Evolutionary conservation across 805 yeast species (phyloP).

Genomic region (Wickerhamomyces bovis): DNA sequence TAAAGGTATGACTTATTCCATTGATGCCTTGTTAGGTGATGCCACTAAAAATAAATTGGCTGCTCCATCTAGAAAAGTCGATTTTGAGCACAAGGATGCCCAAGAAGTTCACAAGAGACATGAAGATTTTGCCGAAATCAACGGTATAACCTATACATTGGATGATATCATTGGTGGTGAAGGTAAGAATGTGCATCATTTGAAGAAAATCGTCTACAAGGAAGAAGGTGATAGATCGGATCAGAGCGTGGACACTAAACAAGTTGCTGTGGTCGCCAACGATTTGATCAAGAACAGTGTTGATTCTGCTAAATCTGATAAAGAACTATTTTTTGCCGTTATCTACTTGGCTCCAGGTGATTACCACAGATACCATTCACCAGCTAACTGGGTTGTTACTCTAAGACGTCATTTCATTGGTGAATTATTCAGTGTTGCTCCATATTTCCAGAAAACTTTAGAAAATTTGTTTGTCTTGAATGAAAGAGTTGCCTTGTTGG

Average conservation of each 20-base stretch:
- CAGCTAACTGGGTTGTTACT: constrained; percentile 92
- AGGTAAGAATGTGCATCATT: constrained; percentile 35
- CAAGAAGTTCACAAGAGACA: constrained; percentile 44
- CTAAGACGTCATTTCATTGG: constrained; percentile 94
- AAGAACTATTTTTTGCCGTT: constrained; percentile 77
- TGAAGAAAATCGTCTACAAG: constrained; percentile 43
- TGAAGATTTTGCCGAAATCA: constrained; percentile 69
- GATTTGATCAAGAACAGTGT: constrained; percentile 17
- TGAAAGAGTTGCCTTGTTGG: constrained; percentile 91
- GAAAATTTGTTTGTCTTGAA: constrained; percentile 84
- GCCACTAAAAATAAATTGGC: constrained; percentile 36
- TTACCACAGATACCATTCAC: constrained; percentile 95
- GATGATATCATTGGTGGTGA: constrained; percentile 64
- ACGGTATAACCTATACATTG: constrained; percentile 66
- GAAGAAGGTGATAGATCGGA: constrained; percentile 64
- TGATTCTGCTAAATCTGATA: constrained; percentile 31
- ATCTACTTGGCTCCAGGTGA: constrained; percentile 97
- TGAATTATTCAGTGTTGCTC: constrained; percentile 92
- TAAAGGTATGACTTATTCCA: constrained; percentile 89
- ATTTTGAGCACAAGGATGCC: constrained; percentile 37
- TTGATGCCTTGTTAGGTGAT: constrained; percentile 81
- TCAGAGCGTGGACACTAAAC: constrained; percentile 17
- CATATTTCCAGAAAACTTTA: constrained; percentile 85
- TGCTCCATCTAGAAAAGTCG: constrained; percentile 47
- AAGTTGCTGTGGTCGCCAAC: constrained; percentile 35